Conservation (phyloP, 805 yeast genomes). For the Torulaspora franciscae region DNA sequence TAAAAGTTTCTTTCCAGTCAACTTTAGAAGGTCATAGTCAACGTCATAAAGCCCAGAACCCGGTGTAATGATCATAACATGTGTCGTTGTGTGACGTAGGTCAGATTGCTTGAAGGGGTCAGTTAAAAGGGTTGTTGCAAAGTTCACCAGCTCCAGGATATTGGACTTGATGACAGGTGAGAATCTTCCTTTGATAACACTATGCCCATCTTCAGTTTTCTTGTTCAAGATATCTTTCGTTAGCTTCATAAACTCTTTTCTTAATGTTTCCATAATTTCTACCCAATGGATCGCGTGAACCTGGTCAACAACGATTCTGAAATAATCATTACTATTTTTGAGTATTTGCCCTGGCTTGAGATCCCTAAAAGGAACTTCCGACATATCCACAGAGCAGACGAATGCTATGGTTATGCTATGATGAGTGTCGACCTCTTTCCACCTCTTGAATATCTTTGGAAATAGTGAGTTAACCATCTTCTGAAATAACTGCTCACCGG, state of each 20-base stretch:
- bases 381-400: slow-evolving; percentile 63
- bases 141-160: slow-evolving; percentile 76
- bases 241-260: slow-evolving; percentile 80
- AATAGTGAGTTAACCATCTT: slow-evolving; percentile 87
- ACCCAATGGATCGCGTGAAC: slow-evolving; percentile 86
- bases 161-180: slow-evolving; percentile 89
- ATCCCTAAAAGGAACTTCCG: slow-evolving; percentile 48
- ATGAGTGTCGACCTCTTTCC: slow-evolving; percentile 84
- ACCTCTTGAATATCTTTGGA: slow-evolving; percentile 80
- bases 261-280: slow-evolving; percentile 79
- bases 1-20: slow-evolving; percentile 69
- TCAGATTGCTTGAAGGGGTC: slow-evolving; percentile 82
- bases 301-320: slow-evolving; percentile 92
- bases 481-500: slow-evolving; percentile 90
- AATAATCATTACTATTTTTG: slow-evolving; percentile 67
- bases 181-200: slow-evolving; percentile 52
- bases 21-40: slow-evolving; percentile 67
- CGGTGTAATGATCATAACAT: slow-evolving; percentile 80
- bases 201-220: slow-evolving; percentile 33
- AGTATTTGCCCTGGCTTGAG: slow-evolving; percentile 69
- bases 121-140: slow-evolving; percentile 71
- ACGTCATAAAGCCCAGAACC: slow-evolving; percentile 94
- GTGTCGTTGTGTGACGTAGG: slow-evolving; percentile 84
- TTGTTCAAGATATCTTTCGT: slow-evolving; percentile 61
- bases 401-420: slow-evolving; percentile 90